Base-by-base conservation (phyloP, 768 basidiomycete genomes). In the Hydnomerulius pinastri region DNA sequence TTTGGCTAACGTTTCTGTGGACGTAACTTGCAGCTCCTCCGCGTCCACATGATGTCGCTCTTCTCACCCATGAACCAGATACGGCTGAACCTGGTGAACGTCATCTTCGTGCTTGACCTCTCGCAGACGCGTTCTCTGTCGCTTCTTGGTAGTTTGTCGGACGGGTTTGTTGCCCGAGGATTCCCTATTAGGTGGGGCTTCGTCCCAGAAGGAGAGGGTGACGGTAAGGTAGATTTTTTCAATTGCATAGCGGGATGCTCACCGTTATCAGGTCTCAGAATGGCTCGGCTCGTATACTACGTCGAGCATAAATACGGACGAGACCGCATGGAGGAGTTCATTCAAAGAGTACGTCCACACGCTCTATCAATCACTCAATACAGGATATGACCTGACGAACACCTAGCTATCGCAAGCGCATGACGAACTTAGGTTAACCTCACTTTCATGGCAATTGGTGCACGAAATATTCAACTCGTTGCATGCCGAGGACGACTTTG, bases 181-280 rank as follows among this genome's bases (percentile, higher is more conserved):
- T 73, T 91, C 37, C 91, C 94, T 0, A 79, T 93, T 56, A 76
- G 91, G 15, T 93, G 94, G 66, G 96, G 96, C 11, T 63, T 98
- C 40, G 91, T 95, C 2, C 94, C 83, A 3, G 81, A 85, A 48
- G 76, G 67, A 0, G 73, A 75, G 8, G 71, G 62, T 2, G 67
- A 82, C 18, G 71, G 73, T 70, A 42, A 57, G 66, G 46, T 23
- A 17, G 18, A 18, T 32, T 30, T 23, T 36, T 17, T 43, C 20
- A n/a, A 17, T 37, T 46, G 10, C 39, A 18, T 41, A 13, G 18
- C 13, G 18, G 18, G 13, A 38, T 48, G n/a, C 41, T 58, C 13
- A 60, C 43, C 30, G 21, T 46, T 29, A 28, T 12, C 59, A 86
- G 87, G 82, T 46, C 66, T 71, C 20, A 79, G 81, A 53, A 87